Base-by-base conservation (phyloP, 225 moss, liverwort and hornwort species). In the Bryum argenteum region DNA sequence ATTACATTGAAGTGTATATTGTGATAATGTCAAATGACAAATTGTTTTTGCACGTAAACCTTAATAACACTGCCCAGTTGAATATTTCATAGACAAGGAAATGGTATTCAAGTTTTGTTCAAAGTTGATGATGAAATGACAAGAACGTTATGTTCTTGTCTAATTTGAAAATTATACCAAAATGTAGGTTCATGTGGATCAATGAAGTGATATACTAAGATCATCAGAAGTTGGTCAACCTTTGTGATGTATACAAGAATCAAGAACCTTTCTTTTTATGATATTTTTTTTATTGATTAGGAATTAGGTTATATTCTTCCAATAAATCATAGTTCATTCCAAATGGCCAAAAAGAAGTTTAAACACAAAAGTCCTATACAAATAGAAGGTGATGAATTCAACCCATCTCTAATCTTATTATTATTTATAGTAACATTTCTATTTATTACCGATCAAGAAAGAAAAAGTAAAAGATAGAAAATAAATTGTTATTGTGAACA, bases 341-440 rank as follows among this genome's bases (percentile, higher is more conserved):
- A 72, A 33, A 81, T 77, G 73, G 73, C n/a, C 17, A 77, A 45
- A 58, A 13, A 69, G 38, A 81, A 58, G 24, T 65, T 69, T 6
- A 73, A 47, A 59, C 20, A 77, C 0, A 73, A 65, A 65, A 69
- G 54, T 45, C 69, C 65, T 44, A 73, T 67, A 58, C 1, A 52
- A 7, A 53, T 69, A 38, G 68, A 77, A 1, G 26, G 1, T 8
- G 10, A 77, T 53, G 71, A 77, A 0, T 69, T 81, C 1, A 77
- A 73, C 64, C 54, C 65, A 54, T 77, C 81, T 47, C 58, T 69
- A 0, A 39, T 69, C 44, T 12, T 73, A 15, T 11, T 81, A 17
- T 18, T 81, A 39, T 73, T 81, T 40, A 3, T 81, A 11, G 69
- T 77, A 10, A 73, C 77, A 54, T 77, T 77, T 42, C 24, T 73